phyloP scores from a whole-genome alignment of 371 early-diverging fungal species.

The Mortierella sp. region DNA sequence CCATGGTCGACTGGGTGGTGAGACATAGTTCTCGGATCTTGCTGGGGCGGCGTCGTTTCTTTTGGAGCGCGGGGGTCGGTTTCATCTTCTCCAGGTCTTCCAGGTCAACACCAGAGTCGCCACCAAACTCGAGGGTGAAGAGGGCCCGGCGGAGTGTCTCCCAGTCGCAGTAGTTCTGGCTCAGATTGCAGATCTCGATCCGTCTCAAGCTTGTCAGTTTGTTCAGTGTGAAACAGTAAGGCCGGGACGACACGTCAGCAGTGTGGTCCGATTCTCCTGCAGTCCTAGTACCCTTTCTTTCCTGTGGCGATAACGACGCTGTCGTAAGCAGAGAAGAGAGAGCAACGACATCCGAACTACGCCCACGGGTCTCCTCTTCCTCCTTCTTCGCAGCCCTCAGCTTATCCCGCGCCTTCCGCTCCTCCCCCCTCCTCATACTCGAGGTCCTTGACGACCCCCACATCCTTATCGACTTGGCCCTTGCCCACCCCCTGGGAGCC shows the following conservation, averaged over 20 bases:
- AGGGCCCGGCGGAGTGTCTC: conserved; percentile 40
- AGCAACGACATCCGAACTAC: too few species aligned
- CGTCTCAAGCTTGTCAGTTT: conserved; percentile 34
- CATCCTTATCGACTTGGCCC: neutral
- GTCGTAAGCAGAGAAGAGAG: neutral
- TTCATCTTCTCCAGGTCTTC: neutral
- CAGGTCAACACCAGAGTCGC: neutral
- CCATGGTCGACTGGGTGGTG: conserved; percentile 15
- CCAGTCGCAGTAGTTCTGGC: conserved; percentile 36
- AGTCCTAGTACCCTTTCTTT: neutral
- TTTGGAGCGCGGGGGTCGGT: neutral
- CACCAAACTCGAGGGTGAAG: conserved; percentile 20
- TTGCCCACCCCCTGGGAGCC: too few species aligned
- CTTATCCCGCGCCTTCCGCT: too few species aligned
- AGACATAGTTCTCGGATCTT: conserved; percentile 30
- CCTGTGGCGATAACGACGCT: neutral
- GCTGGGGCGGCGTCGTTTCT: neutral
- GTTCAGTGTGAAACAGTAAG: conserved; percentile 42
- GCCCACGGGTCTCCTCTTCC: neutral
- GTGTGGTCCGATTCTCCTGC: neutral
- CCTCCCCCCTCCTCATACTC: neutral
- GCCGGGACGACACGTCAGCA: conserved; percentile 18
- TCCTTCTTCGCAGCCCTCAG: neutral
- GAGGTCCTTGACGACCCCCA: neutral
- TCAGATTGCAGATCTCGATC: conserved; percentile 29